Evolutionary conservation across 129 eudicot genomes (phyloP), one percentile per base, ranked within the genome.

Genomic region (Dittrichia graveolens): DNA sequence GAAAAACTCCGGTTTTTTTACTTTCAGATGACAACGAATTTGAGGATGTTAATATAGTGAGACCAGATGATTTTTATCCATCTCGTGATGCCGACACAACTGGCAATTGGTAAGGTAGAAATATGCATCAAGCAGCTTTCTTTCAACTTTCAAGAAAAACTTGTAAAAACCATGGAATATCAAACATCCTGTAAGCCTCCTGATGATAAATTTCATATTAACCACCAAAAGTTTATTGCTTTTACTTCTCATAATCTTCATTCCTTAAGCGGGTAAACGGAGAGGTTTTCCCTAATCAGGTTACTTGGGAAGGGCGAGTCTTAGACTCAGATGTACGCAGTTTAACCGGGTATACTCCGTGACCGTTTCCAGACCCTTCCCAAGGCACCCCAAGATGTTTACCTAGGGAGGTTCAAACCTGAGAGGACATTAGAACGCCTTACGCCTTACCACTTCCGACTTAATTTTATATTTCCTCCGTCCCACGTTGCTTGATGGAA

Each of bases 21-120:
- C 52, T 77, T 67, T 72, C 89, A 93, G 98, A 85, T 84, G 92
- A 90, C 72, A 83, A 82, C 16, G 90, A 85, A 80, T 93, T 93
- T 60, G 96, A 93, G 85, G 91, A 89, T 47, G 85, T 93, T 45
- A 90, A 93, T 87, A 87, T 93, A 40, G 82, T 80, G 78, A 85
- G 77, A 68, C 92, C 96, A 9, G 72, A 82, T 48, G 96, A 89
- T 61, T 83, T 79, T 81, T 74, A 69, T 73, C 92, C 75, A 62
- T 74, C 90, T 16, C 89, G 89, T 50, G 96, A 89, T 77, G 78
- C 88, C 2, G 96, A 89, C 61, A 82, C 89, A 18, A 76, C 85
- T 39, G 69, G 81, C 65, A 92, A 79, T 65, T 87, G 91, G 91
- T 78, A 74, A 79, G 67, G 75, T 58, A 54, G 47, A 61, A 47